phyloP scores from a whole-genome alignment of 2,329 filamentous ascomycete species.

The Emmonsiellopsis sp. region DNA sequence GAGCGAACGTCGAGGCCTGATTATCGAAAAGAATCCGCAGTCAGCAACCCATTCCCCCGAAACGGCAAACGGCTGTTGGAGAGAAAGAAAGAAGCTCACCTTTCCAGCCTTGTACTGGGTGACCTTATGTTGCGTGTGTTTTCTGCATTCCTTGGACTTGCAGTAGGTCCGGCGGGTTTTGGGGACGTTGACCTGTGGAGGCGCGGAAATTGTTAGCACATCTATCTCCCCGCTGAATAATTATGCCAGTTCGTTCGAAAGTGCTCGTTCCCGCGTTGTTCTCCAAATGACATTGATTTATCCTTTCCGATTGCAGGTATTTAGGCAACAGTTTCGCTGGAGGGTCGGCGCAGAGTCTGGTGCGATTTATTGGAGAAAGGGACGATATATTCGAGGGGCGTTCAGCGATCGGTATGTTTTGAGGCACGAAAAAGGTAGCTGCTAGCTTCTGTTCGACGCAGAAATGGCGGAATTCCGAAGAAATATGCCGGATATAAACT shows the following conservation, averaged over 20 bases:
- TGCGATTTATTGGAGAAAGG: too few relatives aligned
- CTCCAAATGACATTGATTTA: background rate
- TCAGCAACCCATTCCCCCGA: background rate
- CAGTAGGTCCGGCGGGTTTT: constrained; percentile 97
- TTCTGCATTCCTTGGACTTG: constrained; percentile 92
- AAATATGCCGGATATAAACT: too few relatives aligned
- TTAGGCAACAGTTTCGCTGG: too few relatives aligned
- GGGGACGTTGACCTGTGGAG: constrained; percentile 81
- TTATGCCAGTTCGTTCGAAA: too few relatives aligned
- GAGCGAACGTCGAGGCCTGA: constrained; percentile 82
- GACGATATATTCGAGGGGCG: too few relatives aligned
- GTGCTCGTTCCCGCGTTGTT: background rate
- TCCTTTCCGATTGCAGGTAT: constrained; percentile 13
- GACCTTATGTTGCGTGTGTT: constrained; percentile 87
- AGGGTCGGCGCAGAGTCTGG: too few relatives aligned
- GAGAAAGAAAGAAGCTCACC: constrained; percentile 42
- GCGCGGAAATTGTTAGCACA: constrained; percentile 5
- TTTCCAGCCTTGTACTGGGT: constrained; percentile 97
- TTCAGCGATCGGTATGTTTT: too few relatives aligned
- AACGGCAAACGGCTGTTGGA: constrained; percentile 8
- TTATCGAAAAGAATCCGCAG: background rate
- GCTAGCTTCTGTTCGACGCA: too few relatives aligned
- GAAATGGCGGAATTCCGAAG: too few relatives aligned
- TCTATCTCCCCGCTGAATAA: background rate
- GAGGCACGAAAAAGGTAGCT: too few relatives aligned